Base-by-base conservation (phyloP, 2,329 filamentous ascomycete species). In the Fonsecaea multimorphosa region DNA sequence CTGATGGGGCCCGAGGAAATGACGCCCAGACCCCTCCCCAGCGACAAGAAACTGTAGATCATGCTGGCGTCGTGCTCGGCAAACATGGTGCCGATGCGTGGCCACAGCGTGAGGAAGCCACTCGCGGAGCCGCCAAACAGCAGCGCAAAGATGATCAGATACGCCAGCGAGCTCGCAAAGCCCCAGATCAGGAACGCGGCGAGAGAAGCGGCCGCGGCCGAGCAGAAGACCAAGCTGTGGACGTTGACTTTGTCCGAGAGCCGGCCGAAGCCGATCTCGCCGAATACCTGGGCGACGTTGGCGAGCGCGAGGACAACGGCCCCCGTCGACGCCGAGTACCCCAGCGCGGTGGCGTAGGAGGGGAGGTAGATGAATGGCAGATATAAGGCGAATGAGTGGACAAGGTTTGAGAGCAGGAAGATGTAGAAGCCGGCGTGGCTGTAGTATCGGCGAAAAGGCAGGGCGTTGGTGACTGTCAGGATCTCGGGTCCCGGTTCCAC, bases 1-100 rank as follows among this genome's bases (percentile, higher is more conserved):
- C 82, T 84, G 51, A 86, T 72, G 0, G 84, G 84, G 2, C 84
- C 84, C 64, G 78, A 81, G 8, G 81, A 78, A 11, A 86, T 74
- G 71, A 81, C 82, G 4, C 84, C 83, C 19, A 85, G 76, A 0
- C 84, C 84, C 40, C 83, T 81, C 0, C 83, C 83, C 12, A 79
- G 79, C 9, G 79, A 79, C 64, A 86, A 74, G 16, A 80, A 76
- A 0, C 78, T 80, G 64, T 85, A 83, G 0, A 85, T 77, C 70
- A 85, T 80, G 0, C 80, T 79, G 2, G 80, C 75, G 53, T 85
- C 83, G 53, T 74, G 76, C 44, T 68, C 66, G 12, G 53, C 63
- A 2, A 82, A 78, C 38, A 81, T 77, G 16, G 75, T 76, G 32
- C 82, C 78, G 27, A 82, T 79, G 1, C 79, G 81, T 16, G 81